Evolutionary conservation across 2,329 filamentous ascomycete species (phyloP).

Genomic region (Graphilbum fragrans): DNA sequence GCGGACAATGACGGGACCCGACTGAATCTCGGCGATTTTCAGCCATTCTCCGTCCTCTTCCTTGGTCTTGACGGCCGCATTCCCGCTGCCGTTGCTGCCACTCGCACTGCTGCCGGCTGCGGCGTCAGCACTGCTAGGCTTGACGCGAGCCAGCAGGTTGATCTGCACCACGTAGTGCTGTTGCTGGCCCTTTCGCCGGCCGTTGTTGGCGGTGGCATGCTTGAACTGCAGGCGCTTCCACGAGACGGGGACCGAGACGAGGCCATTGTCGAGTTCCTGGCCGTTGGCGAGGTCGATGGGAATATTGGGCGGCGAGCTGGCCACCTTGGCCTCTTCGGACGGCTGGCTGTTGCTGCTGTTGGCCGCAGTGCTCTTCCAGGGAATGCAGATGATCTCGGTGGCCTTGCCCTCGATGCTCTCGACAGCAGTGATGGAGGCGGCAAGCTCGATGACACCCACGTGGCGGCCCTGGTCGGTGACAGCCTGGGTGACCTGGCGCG

Average conservation of each 20-base stretch:
- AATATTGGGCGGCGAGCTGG: slow-evolving; percentile 39
- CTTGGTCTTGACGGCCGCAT: slow-evolving; percentile 24
- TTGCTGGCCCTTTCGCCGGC: slow-evolving; percentile 82
- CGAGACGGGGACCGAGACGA: slow-evolving; percentile 66
- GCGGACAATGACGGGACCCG: slow-evolving; percentile 87
- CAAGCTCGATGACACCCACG: slow-evolving; percentile 64
- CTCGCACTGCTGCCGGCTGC: not conserved
- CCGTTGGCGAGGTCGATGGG: slow-evolving; percentile 41
- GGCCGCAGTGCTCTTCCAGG: slow-evolving; percentile 73
- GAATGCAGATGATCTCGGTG: slow-evolving; percentile 92
- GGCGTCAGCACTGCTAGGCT: slow-evolving; percentile 24
- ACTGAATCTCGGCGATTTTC: slow-evolving; percentile 73
- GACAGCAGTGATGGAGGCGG: slow-evolving; percentile 70
- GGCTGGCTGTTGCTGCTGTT: slow-evolving; percentile 8
- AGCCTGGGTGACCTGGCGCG: slow-evolving; percentile 58
- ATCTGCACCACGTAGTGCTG: slow-evolving; percentile 90
- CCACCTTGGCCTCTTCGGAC: slow-evolving; percentile 31
- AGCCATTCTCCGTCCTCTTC: slow-evolving; percentile 54
- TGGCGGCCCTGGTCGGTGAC: slow-evolving; percentile 64
- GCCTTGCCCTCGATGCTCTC: slow-evolving; percentile 87
- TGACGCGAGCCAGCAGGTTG: slow-evolving; percentile 43
- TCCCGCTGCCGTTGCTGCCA: not conserved
- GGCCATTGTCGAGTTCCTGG: slow-evolving; percentile 62
- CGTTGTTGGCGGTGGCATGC: slow-evolving; percentile 93
- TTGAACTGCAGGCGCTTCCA: slow-evolving; percentile 96